phyloP scores from a whole-genome alignment of 208 protist genomes.

The Acanthamoeba healyi region DNA sequence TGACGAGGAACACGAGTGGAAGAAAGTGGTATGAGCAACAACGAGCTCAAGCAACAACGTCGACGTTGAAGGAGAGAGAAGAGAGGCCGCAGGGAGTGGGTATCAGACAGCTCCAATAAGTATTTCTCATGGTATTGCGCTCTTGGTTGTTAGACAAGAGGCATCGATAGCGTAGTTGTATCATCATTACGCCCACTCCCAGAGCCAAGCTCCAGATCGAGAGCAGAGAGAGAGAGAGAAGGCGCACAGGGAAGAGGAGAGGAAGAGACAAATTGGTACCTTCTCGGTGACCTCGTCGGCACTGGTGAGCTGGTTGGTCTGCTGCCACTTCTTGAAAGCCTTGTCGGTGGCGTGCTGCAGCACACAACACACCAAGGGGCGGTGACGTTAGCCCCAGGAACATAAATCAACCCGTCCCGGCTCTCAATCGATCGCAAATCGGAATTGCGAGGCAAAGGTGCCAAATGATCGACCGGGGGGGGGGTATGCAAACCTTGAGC shows the following conservation, averaged over 20 bases:
- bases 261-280: neutral
- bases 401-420: too few relatives aligned
- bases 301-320: neutral
- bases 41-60: too few relatives aligned
- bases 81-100: neutral
- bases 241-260: neutral
- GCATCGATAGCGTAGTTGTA: conserved; percentile 2
- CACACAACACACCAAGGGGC: neutral
- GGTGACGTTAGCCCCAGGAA: neutral
- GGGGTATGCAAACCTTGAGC: conserved; percentile 3
- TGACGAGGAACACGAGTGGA: neutral
- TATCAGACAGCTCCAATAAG: conserved; percentile 53
- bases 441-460: neutral
- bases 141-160: conserved; percentile 23
- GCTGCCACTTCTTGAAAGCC: conserved; percentile 27
- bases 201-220: too few relatives aligned
- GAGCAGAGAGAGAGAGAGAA: neutral
- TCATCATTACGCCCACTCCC: neutral
- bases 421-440: too few relatives aligned
- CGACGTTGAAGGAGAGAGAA: neutral
- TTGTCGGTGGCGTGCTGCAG: conserved; percentile 2
- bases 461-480: neutral
- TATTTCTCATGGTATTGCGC: conserved; percentile 25
- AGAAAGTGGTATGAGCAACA: neutral
- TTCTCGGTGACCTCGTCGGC: neutral